Evolutionary conservation across 2,329 filamentous ascomycete species (phyloP), one percentile per base, ranked within the genome.

Genomic region (Calonectria pseudoturangicola): DNA sequence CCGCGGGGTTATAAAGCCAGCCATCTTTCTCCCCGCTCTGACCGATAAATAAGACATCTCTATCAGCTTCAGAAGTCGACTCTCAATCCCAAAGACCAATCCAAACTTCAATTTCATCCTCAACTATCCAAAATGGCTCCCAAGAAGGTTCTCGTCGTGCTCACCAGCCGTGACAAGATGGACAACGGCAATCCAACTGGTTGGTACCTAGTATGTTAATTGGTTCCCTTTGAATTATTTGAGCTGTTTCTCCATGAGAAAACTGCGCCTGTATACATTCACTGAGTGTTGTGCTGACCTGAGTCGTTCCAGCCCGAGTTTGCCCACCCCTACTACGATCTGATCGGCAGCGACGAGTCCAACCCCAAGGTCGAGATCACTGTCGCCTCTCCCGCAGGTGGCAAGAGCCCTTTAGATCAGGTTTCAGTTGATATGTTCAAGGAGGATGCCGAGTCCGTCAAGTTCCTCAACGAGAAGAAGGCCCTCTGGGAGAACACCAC

Each of bases 121-220:
- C 36, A 43, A 33, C 47, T 16, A 27, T 13, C 28, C 73, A 82
- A 56, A 75, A 89, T 89, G 87, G 85, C 87, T 43, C 87, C 86
- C 77, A 93, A 93, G 82, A 93, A 93, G 82, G 85, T 95, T 75
- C 92, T 95, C 85, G 85, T 94, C 82, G 90, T 95, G 71, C 90
- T 95, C 74, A 93, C 92, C 75, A 94, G 92, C 73, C 87, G 90
- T 82, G 83, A 82, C 80, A 83, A 85, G 82, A 87, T 91, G 77
- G 74, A 85, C 77, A 86, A 87, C 54, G 86, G 86, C 79, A 85
- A 86, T 79, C 88, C 89, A 12, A 94, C 93, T 0, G 93, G 93
- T 75, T 95, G 93, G 93, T 95, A 91, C 81, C 85, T 95, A 79
- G 91, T 92, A 85, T 62, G 85, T 74, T 21, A 21, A 21, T 21